Evolutionary conservation across 257 asterid genomes (phyloP).

Genomic region (Thymus quinquecostatus): DNA sequence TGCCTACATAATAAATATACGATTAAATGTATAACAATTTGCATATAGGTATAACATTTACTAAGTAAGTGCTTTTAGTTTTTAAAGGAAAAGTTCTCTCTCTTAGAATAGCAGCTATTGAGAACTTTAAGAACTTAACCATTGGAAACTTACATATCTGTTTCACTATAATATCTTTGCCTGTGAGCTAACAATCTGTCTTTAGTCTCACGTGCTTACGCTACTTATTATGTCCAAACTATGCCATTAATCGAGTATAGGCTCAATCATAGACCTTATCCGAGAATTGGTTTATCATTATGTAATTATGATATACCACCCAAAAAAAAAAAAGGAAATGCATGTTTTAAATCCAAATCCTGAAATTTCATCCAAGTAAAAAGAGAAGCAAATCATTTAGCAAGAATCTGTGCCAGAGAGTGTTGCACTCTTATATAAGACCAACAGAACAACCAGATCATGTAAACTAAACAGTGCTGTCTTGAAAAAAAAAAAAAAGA

Average conservation of each 20-base stretch:
- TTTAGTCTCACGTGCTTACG: background rate
- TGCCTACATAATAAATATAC: conserved; percentile 49
- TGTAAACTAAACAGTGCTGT: background rate
- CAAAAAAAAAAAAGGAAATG: background rate
- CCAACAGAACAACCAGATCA: conserved; percentile 5
- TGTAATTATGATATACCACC: background rate
- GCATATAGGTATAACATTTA: background rate
- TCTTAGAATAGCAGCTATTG: too few species aligned
- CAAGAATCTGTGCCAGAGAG: background rate
- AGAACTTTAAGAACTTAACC: too few species aligned
- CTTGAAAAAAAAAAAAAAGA: background rate
- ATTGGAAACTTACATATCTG: too few species aligned
- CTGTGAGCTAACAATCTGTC: background rate
- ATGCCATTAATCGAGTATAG: background rate
- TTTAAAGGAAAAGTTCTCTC: too few species aligned
- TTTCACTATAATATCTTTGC: background rate
- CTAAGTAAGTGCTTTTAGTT: background rate
- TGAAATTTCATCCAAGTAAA: conserved; percentile 8
- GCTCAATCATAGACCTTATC: background rate
- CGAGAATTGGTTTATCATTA: background rate
- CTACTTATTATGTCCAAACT: background rate
- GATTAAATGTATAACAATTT: background rate
- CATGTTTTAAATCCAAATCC: conserved; percentile 4
- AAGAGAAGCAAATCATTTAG: background rate
- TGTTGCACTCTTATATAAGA: background rate